Evolutionary conservation across 371 early-diverging fungal species (phyloP), one percentile per base, ranked within the genome.

Genomic region (Mortierella sp.): DNA sequence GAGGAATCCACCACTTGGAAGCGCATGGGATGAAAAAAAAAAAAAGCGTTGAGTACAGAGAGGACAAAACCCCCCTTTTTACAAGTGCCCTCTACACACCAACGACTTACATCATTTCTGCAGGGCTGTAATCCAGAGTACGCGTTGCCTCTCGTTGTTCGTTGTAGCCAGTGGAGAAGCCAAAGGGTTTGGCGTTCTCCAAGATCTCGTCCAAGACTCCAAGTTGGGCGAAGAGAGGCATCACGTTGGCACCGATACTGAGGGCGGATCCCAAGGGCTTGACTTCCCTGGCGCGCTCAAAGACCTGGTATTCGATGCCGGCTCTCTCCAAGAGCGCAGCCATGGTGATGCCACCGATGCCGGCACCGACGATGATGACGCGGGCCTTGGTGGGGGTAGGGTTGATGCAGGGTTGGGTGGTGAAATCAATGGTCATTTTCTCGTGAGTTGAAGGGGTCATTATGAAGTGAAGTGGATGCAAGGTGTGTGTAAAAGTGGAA

Each of bases 31-130:
- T 4, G 34, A 7, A 34, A 34, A 10, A 34, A 34, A 10, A 34
- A n/a, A n/a, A n/a, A n/a, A n/a, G n/a, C n/a, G n/a, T n/a, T n/a
- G n/a, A n/a, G n/a, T n/a, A n/a, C n/a, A n/a, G n/a, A n/a, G n/a
- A n/a, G n/a, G n/a, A n/a, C n/a, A n/a, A n/a, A n/a, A n/a, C n/a
- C n/a, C n/a, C n/a, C n/a, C n/a, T n/a, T n/a, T n/a, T n/a, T n/a
- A n/a, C n/a, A n/a, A n/a, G n/a, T n/a, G n/a, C n/a, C n/a, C n/a
- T n/a, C n/a, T n/a, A n/a, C n/a, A n/a, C n/a, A n/a, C n/a, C n/a
- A n/a, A n/a, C n/a, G n/a, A n/a, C 26, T 31, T 66, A 66, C 66
- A 66, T 66, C 48, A 46, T 66, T 34, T 66, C 41, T n/a, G 66
- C 58, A 12, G 66, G 66, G 21, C 57, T 56, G 30, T 58, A 69